A percentile compares a stretch with the other conserved stretches of the same genome.
phyloP scores from a whole-genome alignment of 2,329 filamentous ascomycete genomes.

The Byssoonygena ceratinophila region DNA sequence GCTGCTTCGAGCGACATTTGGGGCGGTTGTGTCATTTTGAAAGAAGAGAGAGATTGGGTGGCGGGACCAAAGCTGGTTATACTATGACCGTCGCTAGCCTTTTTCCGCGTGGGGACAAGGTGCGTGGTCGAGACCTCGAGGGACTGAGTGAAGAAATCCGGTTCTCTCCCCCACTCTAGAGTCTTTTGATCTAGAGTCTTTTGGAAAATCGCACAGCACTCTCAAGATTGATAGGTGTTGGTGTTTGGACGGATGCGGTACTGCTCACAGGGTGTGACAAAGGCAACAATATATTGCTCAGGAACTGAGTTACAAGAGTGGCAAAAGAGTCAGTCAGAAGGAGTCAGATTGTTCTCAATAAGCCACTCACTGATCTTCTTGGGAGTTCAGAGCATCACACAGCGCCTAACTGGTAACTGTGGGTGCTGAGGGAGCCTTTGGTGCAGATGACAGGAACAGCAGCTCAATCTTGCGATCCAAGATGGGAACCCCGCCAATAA shows the following conservation, averaged over 20 bases:
- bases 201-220: neutral
- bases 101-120: constrained; percentile 8
- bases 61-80: constrained; percentile 9
- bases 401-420: too few species aligned
- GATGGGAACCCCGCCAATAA: neutral
- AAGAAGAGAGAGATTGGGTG: neutral
- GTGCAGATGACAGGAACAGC: too few species aligned
- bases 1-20: constrained; percentile 65
- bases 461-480: neutral
- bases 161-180: neutral
- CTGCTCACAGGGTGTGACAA: neutral
- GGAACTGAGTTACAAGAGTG: neutral
- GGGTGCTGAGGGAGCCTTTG: too few species aligned
- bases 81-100: neutral
- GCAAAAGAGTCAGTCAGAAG: constrained; percentile 5
- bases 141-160: neutral
- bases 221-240: neutral
- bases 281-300: neutral
- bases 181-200: neutral
- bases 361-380: neutral
- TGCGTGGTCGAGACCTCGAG: constrained; percentile 4
- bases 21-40: constrained; percentile 16
- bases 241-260: neutral
- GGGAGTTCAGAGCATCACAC: neutral
- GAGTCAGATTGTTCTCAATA: neutral